phyloP scores from a whole-genome alignment of 2,329 filamentous ascomycete genomes.

The Pseudocercospora pini-densiflorae region DNA sequence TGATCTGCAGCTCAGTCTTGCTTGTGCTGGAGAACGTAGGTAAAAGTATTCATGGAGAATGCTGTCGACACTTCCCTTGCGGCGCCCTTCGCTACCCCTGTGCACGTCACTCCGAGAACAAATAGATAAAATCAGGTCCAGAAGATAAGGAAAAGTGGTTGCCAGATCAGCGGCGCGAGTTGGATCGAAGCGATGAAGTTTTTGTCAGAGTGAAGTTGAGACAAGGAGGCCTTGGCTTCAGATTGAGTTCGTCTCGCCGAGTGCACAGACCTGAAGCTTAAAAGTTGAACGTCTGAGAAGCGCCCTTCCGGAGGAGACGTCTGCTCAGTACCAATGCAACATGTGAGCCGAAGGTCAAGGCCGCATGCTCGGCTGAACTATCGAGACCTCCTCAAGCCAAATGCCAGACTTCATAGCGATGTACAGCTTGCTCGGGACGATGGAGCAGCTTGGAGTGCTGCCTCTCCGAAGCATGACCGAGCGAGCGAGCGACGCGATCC shows the following conservation, averaged over 20 bases:
- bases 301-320: background rate
- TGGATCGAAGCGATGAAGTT: background rate
- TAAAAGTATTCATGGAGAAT: too few relatives aligned
- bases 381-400: background rate
- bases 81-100: too few relatives aligned
- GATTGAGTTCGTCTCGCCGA: background rate
- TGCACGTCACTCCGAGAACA: too few relatives aligned
- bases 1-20: too few relatives aligned
- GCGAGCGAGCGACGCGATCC: background rate
- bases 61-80: too few relatives aligned
- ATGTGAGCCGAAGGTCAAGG: slow-evolving; percentile 20
- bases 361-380: slow-evolving; percentile 1
- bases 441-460: background rate
- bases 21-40: too few relatives aligned
- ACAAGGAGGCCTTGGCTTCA: background rate
- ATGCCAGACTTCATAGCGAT: background rate
- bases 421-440: slow-evolving; percentile 2
- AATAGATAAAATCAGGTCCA: background rate
- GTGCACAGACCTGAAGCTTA: background rate
- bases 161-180: background rate
- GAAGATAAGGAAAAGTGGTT: background rate
- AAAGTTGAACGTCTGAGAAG: background rate
- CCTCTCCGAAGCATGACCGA: background rate
- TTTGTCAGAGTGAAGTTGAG: background rate
- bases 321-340: slow-evolving; percentile 15